These are phyloP conservation scores for Herpetospermum pedunculosum DNA, from an alignment of 306 rosid genomes.

Conservation along the genomic window DNA sequence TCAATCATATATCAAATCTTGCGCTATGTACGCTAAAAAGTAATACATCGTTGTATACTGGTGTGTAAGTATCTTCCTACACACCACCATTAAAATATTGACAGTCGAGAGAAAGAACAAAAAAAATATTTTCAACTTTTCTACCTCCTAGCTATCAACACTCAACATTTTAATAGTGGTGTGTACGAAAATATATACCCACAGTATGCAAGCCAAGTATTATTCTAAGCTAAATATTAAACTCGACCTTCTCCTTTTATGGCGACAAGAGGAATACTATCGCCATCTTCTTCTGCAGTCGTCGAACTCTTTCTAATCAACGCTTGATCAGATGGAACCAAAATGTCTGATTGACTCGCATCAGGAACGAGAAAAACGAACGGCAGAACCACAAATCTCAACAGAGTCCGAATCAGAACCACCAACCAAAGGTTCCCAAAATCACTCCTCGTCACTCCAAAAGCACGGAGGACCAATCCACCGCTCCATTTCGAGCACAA, in stretches of 20 bases:
- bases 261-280: slow-evolving; percentile 43
- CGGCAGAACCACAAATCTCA: slow-evolving; percentile 39
- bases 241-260: not conserved
- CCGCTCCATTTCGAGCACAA: slow-evolving; percentile 50
- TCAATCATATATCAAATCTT: no score
- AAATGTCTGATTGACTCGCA: slow-evolving; percentile 25
- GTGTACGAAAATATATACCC: no score
- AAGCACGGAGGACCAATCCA: slow-evolving; percentile 37
- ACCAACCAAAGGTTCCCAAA: slow-evolving; percentile 56
- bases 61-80: no score
- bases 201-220: no score
- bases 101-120: no score
- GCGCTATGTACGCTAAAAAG: no score
- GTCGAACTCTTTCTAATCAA: slow-evolving; percentile 10
- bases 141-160: no score
- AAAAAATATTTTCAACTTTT: no score
- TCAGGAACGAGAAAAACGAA: slow-evolving; percentile 58
- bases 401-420: slow-evolving; percentile 32
- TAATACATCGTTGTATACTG: no score
- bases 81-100: no score
- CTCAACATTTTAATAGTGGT: no score
- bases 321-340: slow-evolving; percentile 32
- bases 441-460: slow-evolving; percentile 48
- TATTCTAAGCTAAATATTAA: no score
- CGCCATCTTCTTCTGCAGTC: slow-evolving; percentile 19